Evolutionary conservation across 73 alveolate species (phyloP), one percentile per base, ranked within the genome.

Genomic region (Paramecium sonneborni): DNA sequence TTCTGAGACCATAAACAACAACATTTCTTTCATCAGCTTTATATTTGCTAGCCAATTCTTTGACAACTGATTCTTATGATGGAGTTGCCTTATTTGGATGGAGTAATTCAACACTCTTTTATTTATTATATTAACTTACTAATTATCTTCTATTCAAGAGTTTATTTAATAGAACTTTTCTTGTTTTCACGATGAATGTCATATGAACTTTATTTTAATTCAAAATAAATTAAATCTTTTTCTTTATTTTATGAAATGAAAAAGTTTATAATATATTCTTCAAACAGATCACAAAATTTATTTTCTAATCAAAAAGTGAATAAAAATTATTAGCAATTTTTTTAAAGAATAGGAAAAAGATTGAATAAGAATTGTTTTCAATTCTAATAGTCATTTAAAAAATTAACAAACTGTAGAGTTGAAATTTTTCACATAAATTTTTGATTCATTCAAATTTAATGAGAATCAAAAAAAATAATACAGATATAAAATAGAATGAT

Each of bases 71-170:
- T 74, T 95, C 98, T 94, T 95, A 94, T 85, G 99, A 94, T 48
- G 96, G 97, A 86, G 96, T 96, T 58, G 97, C 95, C 86, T 76
- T 86, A 46, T 92, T 95, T 57, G 97, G 98, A 92, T 97, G 98
- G 92, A 92, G 86, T 79, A 97, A 93, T 69, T 97, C 98, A 44
- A 97, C 95, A 43, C 92, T 95, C 86, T 72, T 20, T 37, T 32
- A 34, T 34, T 28, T n/a, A 35, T 12, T 38, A 62, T n/a, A 52
- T 52, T 23, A 30, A 44, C 67, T 32, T 72, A 72, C 86, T 76
- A 94, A 79, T 86, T 96, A 92, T 92, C 92, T 93, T 96, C 98
- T 96, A 56, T 88, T 70, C 69, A 96, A 93, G 76, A 96, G 93
- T 37, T 92, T 93, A 94, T 96, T 96, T 57, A 86, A 85, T 94